phyloP scores from a whole-genome alignment of 805 yeast genomes.

The Myxozyma lipomycoides region DNA sequence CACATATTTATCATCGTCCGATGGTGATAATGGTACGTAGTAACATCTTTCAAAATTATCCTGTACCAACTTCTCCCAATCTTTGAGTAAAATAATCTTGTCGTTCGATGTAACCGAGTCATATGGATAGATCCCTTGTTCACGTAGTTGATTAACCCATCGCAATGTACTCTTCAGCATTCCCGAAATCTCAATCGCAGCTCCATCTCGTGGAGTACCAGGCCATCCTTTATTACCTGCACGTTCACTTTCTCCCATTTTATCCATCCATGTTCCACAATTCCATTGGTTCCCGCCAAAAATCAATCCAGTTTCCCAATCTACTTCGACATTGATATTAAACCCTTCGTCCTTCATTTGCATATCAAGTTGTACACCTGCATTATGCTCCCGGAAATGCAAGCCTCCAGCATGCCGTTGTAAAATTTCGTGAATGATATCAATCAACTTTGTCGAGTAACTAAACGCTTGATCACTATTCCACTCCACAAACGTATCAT shows the following conservation, averaged over 20 bases:
- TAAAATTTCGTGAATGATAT: slow-evolving; percentile 75
- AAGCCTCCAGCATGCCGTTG: slow-evolving; percentile 88
- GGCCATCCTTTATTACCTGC: slow-evolving; percentile 90
- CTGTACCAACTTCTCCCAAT: slow-evolving; percentile 71
- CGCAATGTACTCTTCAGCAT: slow-evolving; percentile 77
- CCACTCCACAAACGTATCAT: slow-evolving; percentile 68
- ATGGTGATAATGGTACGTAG: slow-evolving; percentile 65
- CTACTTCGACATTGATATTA: slow-evolving; percentile 73
- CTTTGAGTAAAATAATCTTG: slow-evolving; percentile 48
- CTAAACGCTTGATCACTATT: slow-evolving; percentile 75
- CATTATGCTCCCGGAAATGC: slow-evolving; percentile 88
- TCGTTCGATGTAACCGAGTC: slow-evolving; percentile 49
- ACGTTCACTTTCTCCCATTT: slow-evolving; percentile 89
- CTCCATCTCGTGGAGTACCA: slow-evolving; percentile 97
- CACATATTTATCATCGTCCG: slow-evolving; percentile 57
- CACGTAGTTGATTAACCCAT: slow-evolving; percentile 62
- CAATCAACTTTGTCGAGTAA: slow-evolving; percentile 64
- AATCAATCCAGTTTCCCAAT: slow-evolving; percentile 83
- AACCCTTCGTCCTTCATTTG: slow-evolving; percentile 94
- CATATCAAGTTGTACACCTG: slow-evolving; percentile 80
- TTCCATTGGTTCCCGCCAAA: slow-evolving; percentile 89
- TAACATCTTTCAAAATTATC: slow-evolving; percentile 74
- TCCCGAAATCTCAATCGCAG: slow-evolving; percentile 90
- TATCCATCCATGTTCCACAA: slow-evolving; percentile 99
- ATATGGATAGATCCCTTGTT: slow-evolving; percentile 54